These are phyloP conservation scores for Silene conica DNA, from an alignment of 148 eudicot species.

Conservation along the genomic window DNA sequence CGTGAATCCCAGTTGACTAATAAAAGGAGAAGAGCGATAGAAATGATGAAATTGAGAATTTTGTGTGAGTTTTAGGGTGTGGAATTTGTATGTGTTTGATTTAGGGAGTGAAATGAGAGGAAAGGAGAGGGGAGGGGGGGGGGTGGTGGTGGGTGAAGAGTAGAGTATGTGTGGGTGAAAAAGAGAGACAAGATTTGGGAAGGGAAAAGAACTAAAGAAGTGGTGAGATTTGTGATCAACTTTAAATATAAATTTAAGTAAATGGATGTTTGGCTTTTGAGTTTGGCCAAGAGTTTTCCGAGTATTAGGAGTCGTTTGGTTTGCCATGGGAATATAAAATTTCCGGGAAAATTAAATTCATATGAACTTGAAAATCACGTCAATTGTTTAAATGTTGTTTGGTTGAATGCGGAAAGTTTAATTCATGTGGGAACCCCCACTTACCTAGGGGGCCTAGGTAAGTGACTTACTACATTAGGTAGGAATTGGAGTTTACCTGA, in stretches of 20 bases:
- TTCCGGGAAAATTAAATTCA: too few species aligned
- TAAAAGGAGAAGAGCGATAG: neutral
- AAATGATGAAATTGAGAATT: neutral
- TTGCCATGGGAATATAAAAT: too few species aligned
- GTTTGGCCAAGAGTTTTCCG: constrained; percentile 32
- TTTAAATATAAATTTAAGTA: neutral
- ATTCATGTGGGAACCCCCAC: too few species aligned
- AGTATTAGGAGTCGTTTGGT: too few species aligned
- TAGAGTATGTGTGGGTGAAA: constrained; percentile 22
- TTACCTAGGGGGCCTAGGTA: too few species aligned
- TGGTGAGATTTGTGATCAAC: neutral
- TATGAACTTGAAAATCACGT: too few species aligned
- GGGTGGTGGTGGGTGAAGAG: constrained; percentile 23
- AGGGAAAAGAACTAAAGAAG: neutral
- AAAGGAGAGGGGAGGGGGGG: too few species aligned
- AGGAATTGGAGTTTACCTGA: too few species aligned
- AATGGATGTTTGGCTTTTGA: constrained; percentile 32
- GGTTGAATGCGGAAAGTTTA: too few species aligned
- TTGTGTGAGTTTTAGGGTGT: neutral
- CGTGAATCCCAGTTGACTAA: neutral
- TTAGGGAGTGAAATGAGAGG: neutral
- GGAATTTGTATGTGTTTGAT: neutral
- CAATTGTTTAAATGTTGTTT: too few species aligned
- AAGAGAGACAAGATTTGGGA: constrained; percentile 5
- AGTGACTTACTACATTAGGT: too few species aligned